These are phyloP conservation scores for Podospora appendiculata DNA, from an alignment of 495 filamentous ascomycete genomes.

Conservation along the genomic window DNA sequence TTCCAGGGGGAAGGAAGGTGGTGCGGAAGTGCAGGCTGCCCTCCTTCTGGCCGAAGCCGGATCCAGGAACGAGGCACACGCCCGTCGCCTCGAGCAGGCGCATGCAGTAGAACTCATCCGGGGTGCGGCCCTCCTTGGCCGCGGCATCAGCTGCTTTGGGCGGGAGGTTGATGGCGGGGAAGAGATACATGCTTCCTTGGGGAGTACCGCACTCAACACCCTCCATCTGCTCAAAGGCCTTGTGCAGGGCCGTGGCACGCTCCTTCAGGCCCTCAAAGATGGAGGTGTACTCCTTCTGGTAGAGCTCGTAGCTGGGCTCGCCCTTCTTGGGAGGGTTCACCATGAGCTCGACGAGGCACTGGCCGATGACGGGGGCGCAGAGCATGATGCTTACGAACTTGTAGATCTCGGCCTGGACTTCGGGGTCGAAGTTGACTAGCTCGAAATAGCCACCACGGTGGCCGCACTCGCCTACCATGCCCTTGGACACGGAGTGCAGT, in stretches of 20 bases:
- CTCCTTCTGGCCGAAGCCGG: constrained; percentile 90
- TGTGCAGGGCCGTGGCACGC: constrained; percentile 75
- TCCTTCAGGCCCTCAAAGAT: constrained; percentile 68
- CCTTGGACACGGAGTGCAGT: constrained; percentile 82
- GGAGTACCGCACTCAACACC: constrained; percentile 85
- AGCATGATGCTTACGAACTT: constrained; percentile 95
- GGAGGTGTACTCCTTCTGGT: constrained; percentile 72
- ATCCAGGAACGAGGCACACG: constrained; percentile 89
- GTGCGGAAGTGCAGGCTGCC: constrained; percentile 91
- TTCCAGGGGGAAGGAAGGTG: constrained; percentile 92
- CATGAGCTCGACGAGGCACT: constrained; percentile 94
- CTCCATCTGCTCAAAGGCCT: constrained; percentile 90
- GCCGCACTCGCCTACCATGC: constrained; percentile 97
- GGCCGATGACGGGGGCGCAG: constrained; percentile 89
- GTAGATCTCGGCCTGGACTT: constrained; percentile 90
- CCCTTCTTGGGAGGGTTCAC: constrained; percentile 85
- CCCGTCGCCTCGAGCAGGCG: constrained; percentile 86
- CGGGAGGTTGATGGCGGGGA: constrained; percentile 82
- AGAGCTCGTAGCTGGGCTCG: constrained; percentile 73
- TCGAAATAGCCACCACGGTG: constrained; percentile 98
- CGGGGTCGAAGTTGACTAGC: constrained; percentile 75
- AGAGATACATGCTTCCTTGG: constrained; percentile 95
- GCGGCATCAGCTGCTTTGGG: constrained; percentile 67
- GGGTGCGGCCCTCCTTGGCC: constrained; percentile 57
- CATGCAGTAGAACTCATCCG: constrained; percentile 93